Percentiles rank a stretch among this genome's conserved stretches.
These are phyloP conservation scores for Backusella luteola DNA, from an alignment of 192 early-diverging fungal species.

Conservation along the genomic window DNA sequence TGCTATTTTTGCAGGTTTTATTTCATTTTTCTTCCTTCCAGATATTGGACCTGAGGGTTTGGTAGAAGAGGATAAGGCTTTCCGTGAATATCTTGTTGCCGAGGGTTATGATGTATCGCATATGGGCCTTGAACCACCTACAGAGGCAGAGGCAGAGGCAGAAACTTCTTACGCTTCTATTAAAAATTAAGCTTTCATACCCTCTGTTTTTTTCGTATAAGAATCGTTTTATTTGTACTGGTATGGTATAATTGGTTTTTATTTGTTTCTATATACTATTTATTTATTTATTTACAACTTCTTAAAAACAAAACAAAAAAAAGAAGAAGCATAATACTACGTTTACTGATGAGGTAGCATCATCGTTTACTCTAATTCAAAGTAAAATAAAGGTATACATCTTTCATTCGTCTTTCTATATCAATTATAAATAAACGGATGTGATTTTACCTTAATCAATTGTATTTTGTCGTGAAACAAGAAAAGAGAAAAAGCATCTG, in stretches of 20 bases:
- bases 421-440: not conserved
- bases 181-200: not conserved
- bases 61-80: constrained; percentile 25
- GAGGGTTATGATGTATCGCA: constrained; percentile 30
- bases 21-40: constrained; percentile 24
- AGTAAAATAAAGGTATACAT: not conserved
- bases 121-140: constrained; percentile 9
- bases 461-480: not conserved
- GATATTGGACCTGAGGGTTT: constrained; percentile 24
- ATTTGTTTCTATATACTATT: not conserved
- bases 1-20: constrained; percentile 25
- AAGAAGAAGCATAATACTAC: not conserved
- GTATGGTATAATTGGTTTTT: not conserved
- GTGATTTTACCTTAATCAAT: not conserved
- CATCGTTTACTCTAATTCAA: not conserved
- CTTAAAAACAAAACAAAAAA: not conserved
- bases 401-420: not conserved
- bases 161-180: not conserved
- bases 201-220: not conserved
- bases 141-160: not conserved
- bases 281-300: not conserved
- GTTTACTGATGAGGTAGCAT: not conserved
- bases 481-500: not conserved
- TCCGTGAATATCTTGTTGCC: constrained; percentile 21
- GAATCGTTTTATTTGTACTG: not conserved